Evolutionary conservation across 495 filamentous ascomycete species (phyloP), one percentile per base, ranked within the genome.

Genomic region (Penicillium malachiteum): DNA sequence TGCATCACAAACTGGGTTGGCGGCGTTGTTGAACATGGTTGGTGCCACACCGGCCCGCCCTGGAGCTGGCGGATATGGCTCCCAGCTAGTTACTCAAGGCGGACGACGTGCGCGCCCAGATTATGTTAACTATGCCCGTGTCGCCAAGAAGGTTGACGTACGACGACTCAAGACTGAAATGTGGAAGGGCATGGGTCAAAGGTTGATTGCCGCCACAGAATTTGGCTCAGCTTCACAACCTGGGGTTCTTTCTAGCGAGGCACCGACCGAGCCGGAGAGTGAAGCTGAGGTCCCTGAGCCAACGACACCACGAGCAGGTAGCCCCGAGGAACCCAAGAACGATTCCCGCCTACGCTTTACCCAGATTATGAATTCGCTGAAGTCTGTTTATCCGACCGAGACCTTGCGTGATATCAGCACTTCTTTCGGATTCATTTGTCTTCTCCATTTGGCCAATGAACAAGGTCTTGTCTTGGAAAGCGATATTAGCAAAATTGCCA

Each of bases 91-190:
- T n/a, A 96, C 93, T 10, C 88, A 93, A 66, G 78, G 77, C 54
- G 88, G 80, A 56, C 73, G 93, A 46, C 77, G 94, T 42, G 67
- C 93, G 33, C 73, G 93, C 60, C 95, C 94, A 0, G 94, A 97
- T 68, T 97, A 99, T 56, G 90, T 99, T 31, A 90, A 96, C 67
- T 99, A 96, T 69, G 95, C 95, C 14, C 81, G 92, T 30, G 88
- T 95, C 21, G 95, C 95, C 12, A 99, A 96, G 82, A 99, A 97
- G 78, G 95, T 99, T n/a, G 95, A 99, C 65, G 92, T 97, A 0
- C 80, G 93, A 47, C 77, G 91, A 66, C 74, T 99, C 63, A 99
- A 99, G 75, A 88, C 92, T 68, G 91, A 99, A 68, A 85, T 99
- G 66, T 99, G 95, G 95, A 87, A 81, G 70, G 90, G 91, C 7